Percentiles rank a stretch among this genome's conserved stretches.
Conservation (phyloP, 148 eudicot genomes). For the Amaranthus palmeri region DNA sequence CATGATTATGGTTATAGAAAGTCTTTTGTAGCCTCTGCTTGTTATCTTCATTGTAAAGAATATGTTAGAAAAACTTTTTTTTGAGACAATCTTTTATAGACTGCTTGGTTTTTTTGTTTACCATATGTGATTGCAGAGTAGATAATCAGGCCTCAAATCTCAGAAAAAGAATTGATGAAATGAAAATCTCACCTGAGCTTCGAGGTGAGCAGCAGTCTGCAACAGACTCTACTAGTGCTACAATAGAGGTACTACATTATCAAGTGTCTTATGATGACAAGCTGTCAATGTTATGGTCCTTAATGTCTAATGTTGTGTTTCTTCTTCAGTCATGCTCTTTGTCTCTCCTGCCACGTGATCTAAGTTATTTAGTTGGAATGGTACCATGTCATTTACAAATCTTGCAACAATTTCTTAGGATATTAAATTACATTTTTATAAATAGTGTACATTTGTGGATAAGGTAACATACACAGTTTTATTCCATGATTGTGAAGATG, state of each 20-base stretch:
- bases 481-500: no score
- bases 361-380: no score
- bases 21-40: background rate
- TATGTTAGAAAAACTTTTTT: no score
- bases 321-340: background rate
- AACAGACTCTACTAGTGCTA: conserved; percentile 40
- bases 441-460: no score
- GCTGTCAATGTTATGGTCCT: background rate
- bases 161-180: conserved; percentile 58
- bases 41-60: background rate
- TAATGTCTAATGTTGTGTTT: background rate
- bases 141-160: conserved; percentile 67
- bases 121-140: conserved; percentile 52
- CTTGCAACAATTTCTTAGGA: no score
- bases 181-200: conserved; percentile 34
- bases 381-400: no score
- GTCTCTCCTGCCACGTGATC: background rate
- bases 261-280: background rate
- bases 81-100: no score
- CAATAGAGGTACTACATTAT: conserved; percentile 57
- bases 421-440: no score
- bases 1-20: background rate
- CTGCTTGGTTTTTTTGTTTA: background rate
- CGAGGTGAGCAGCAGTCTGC: conserved; percentile 32
- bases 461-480: no score